Evolutionary conservation across 257 asterid species (phyloP), one percentile per base, ranked within the genome.

Genomic region (Cordia subcordata): DNA sequence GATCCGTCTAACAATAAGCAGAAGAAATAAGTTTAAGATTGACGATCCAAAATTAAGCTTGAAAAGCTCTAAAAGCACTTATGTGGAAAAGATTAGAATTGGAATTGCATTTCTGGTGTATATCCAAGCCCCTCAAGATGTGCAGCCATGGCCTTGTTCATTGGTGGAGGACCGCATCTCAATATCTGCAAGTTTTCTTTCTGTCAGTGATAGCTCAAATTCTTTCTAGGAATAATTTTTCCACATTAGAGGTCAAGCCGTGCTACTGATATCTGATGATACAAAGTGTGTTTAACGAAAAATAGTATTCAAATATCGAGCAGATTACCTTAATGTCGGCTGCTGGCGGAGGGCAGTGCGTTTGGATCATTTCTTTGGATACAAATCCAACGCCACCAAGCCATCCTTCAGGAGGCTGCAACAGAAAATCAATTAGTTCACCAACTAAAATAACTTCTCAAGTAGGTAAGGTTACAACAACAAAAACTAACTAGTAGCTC

Each of bases 61-160:
- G 47, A 42, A 27, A 42, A 42, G 47, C 8, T 42, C 47, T 42
- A 42, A 42, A 42, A 42, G 35, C 35, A 27, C n/a, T n/a, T n/a
- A n/a, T 27, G 35, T 27, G 6, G 35, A 27, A 11, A 42, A 14
- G 18, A 22, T 58, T 75, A 92, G 79, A 88, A 92, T 15, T 92
- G 98, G 82, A 92, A 92, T 42, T 74, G 95, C 92, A 83, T 92
- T 71, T 82, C 87, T 0, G 93, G 59, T 37, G 90, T 16, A 19
- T 88, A 92, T 51, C 87, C 91, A 23, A 92, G 82, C 62, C 85
- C 88, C 1, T 88, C 95, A 5, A 92, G 98, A 74, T 88, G 88
- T 60, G 82, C 90, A 49, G 96, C 96, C 84, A 92, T 85, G 70
- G 96, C 95, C 78, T 92, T 88, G 87, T 92, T 92, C 98, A 92